phyloP scores from a whole-genome alignment of 805 yeast genomes.

The Sugiyamaella smithiae region DNA sequence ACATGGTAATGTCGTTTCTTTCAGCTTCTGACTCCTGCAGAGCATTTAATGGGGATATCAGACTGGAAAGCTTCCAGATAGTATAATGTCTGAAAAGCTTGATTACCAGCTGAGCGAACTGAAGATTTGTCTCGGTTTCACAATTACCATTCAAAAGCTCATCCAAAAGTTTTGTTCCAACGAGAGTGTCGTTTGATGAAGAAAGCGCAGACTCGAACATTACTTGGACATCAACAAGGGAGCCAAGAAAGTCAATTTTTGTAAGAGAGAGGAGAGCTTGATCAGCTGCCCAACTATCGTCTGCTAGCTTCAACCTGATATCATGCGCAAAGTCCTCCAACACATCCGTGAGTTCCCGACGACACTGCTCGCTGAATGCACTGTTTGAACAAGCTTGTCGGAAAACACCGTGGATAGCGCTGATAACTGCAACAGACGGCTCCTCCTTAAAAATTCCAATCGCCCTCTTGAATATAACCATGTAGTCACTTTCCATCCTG shows the following conservation, averaged over 20 bases:
- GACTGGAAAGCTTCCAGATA: constrained; percentile 4
- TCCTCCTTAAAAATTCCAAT: constrained; percentile 17
- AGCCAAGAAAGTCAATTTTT: constrained; percentile 8
- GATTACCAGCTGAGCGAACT: neutral
- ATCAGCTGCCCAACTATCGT: constrained; percentile 1
- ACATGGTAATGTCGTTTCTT: neutral
- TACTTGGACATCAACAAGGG: constrained; percentile 3
- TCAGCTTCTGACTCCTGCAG: neutral
- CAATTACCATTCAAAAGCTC: neutral
- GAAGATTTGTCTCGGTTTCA: neutral
- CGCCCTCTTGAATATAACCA: constrained; percentile 26
- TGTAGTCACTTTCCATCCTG: constrained; percentile 23
- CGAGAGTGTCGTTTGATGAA: neutral
- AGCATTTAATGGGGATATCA: neutral
- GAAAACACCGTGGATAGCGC: neutral
- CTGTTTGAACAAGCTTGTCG: neutral
- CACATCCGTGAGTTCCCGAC: constrained; percentile 2
- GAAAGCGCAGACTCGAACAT: constrained; percentile 8
- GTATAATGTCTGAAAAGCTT: constrained; percentile 4
- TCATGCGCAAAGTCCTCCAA: constrained; percentile 10
- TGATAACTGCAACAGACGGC: neutral
- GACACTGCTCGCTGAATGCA: neutral
- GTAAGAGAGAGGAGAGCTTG: neutral
- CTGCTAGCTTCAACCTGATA: constrained; percentile 4
- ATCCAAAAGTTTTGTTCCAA: neutral